A percentile compares a stretch with the other conserved stretches of the same genome.
Evolutionary conservation across 148 eudicot species (phyloP).

Genomic region (Suaeda aralocaspica): DNA sequence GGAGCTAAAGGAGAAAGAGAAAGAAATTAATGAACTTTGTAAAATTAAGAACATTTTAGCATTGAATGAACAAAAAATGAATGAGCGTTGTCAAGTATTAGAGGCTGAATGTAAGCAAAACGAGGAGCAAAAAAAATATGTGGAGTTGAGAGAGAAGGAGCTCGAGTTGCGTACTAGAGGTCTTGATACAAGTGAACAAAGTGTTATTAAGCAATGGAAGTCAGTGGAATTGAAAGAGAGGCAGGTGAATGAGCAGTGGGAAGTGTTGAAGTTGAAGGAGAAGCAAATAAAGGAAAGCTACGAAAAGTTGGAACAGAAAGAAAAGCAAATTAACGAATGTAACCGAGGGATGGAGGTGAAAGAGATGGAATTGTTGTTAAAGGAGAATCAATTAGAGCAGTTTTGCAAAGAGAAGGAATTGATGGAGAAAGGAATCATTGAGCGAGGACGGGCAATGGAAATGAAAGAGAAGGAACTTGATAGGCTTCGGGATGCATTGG

Average conservation of each 20-base stretch:
- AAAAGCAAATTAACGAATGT: constrained; percentile 6
- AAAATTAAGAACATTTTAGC: no score
- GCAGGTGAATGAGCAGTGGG: constrained; percentile 3
- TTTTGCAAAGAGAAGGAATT: constrained; percentile 10
- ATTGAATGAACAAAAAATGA: no score
- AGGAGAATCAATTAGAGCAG: constrained; percentile 13
- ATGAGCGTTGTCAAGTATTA: background rate
- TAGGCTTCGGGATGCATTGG: constrained; percentile 2
- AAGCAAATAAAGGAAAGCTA: background rate
- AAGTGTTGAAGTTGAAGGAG: constrained; percentile 10
- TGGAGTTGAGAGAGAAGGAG: constrained; percentile 12
- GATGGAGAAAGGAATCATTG: constrained; percentile 15
- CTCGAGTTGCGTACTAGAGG: constrained; percentile 3
- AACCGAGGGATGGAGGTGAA: background rate
- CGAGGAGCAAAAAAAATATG: background rate
- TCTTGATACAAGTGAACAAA: constrained; percentile 13
- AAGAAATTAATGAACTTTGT: background rate
- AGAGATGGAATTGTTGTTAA: constrained; percentile 7
- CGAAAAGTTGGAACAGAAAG: constrained; percentile 11
- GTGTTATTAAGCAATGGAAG: constrained; percentile 1
- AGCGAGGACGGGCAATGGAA: constrained; percentile 10
- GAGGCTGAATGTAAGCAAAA: constrained; percentile 5
- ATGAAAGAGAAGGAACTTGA: background rate
- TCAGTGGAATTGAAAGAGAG: constrained; percentile 15
- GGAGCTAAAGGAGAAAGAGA: constrained; percentile 10